A percentile compares a stretch with the other conserved stretches of the same genome.
phyloP scores from a whole-genome alignment of 345 rosid species.

The Populus tremula region DNA sequence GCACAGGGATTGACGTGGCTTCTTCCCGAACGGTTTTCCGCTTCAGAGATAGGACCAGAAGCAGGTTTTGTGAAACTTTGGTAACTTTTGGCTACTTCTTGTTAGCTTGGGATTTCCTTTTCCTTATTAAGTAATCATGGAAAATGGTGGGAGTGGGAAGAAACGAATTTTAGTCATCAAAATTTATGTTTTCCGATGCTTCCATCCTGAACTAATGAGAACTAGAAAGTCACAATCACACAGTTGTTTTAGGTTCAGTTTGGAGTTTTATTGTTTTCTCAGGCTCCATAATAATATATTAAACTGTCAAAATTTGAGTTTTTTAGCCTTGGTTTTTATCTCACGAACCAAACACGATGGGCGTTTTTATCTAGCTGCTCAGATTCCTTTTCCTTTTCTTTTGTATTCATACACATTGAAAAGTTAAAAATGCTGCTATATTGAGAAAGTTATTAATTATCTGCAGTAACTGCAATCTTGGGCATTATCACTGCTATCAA shows the following conservation, averaged over 20 bases:
- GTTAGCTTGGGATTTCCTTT: conserved; percentile 21
- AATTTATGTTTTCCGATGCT: not conserved
- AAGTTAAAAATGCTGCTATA: conserved; percentile 6
- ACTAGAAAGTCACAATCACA: not conserved
- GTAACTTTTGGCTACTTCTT: conserved; percentile 69
- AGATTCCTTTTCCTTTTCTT: not conserved
- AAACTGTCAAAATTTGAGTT: not conserved
- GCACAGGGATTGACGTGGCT: conserved; percentile 95
- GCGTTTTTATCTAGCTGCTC: too few species aligned
- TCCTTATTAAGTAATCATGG: not conserved
- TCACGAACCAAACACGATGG: not conserved
- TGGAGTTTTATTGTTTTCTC: not conserved
- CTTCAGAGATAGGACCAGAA: conserved; percentile 95
- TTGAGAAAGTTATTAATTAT: conserved; percentile 25
- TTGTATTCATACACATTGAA: not conserved
- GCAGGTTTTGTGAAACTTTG: conserved; percentile 97
- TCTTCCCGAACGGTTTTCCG: conserved; percentile 82
- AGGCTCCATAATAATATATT: not conserved
- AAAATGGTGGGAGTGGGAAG: not conserved
- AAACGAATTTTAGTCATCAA: not conserved
- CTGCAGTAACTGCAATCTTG: conserved; percentile 78
- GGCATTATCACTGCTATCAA: conserved; percentile 83
- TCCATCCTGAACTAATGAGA: not conserved
- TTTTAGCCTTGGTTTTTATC: not conserved
- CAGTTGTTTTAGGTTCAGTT: not conserved